Evolutionary conservation across 2,329 filamentous ascomycete species (phyloP).

Genomic region (Claviceps quebecensis): DNA sequence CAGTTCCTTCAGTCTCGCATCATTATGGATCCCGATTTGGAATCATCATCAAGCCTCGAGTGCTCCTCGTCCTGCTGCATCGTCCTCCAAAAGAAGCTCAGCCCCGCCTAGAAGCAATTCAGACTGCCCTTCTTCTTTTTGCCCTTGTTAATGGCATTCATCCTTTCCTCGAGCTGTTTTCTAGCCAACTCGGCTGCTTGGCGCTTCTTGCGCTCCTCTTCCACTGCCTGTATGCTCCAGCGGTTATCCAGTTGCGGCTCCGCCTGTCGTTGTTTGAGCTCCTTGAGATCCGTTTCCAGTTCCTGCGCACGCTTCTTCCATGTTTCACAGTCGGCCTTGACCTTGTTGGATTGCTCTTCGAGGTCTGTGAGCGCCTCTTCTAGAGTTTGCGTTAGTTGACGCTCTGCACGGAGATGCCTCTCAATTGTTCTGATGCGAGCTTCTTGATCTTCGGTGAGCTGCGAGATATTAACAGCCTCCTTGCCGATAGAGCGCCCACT

Average conservation of each 20-base stretch:
- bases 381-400: slow-evolving; percentile 85
- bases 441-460: slow-evolving; percentile 88
- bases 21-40: background rate
- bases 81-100: slow-evolving; percentile 9
- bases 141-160: slow-evolving; percentile 75
- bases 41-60: background rate
- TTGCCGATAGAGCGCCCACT: slow-evolving; percentile 66
- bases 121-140: slow-evolving; percentile 93
- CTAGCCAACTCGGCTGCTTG: slow-evolving; percentile 79
- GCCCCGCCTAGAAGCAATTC: slow-evolving; percentile 72
- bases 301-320: slow-evolving; percentile 78
- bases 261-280: slow-evolving; percentile 38
- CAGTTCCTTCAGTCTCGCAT: too few relatives aligned
- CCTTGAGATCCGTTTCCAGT: slow-evolving; percentile 59
- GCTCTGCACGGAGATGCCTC: slow-evolving; percentile 91
- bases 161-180: slow-evolving; percentile 82
- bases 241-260: slow-evolving; percentile 40
- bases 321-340: slow-evolving; percentile 76
- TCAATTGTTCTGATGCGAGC: slow-evolving; percentile 89
- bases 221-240: slow-evolving; percentile 74
- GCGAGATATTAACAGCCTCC: slow-evolving; percentile 51
- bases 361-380: slow-evolving; percentile 93
- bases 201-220: slow-evolving; percentile 90
- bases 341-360: slow-evolving; percentile 80
- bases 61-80: slow-evolving; percentile 1